Evolutionary conservation across 148 eudicot genomes (phyloP), one percentile per base, ranked within the genome.

Genomic region (Pouteria glomerata): DNA sequence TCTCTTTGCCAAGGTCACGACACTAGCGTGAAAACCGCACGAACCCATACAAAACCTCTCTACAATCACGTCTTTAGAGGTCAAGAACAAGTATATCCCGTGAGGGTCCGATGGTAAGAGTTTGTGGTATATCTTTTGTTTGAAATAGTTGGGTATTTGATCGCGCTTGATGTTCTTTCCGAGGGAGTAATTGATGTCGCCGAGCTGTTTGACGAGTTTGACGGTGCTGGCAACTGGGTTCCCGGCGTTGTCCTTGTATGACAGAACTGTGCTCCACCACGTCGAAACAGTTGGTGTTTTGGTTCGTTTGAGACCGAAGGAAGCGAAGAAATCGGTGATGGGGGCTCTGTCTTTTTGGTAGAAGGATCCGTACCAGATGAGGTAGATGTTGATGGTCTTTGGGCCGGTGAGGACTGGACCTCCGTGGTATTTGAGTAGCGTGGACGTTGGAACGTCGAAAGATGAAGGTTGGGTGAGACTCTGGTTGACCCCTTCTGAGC

Each of bases 291-390:
- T 58, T 7, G 65, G 0, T 1, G 4, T 35, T 8, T 59, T 42
- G 8, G 34, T 31, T 0, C 42, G 34, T 7, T 18, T 18, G 23
- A 44, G 33, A 45, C 41, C 11, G 37, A 59, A 58, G n/a, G 74
- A 71, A 16, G 74, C 55, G 6, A 71, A 71, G 66, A 71, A 71
- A 12, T 71, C 74, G 29, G 57, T 71, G 66, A 71, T 71, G 57
- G 74, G 74, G 39, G 57, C 29, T 71, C 42, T 44, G 30, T 71
- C 74, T 51, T 30, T 58, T 31, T 7, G 41, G 27, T 71, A 10
- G 57, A 71, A 71, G 57, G 74, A 16, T 26, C 74, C 74, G 11
- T 71, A 71, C 74, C 74, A 71, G 33, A 71, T 45, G 39, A 71
- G 74, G 19, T 71, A 71, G 18, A 71, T 19, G 55, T 59, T 71